Evolutionary conservation across 2,329 filamentous ascomycete genomes (phyloP).

Genomic region (Beauveria pseudobassiana): DNA sequence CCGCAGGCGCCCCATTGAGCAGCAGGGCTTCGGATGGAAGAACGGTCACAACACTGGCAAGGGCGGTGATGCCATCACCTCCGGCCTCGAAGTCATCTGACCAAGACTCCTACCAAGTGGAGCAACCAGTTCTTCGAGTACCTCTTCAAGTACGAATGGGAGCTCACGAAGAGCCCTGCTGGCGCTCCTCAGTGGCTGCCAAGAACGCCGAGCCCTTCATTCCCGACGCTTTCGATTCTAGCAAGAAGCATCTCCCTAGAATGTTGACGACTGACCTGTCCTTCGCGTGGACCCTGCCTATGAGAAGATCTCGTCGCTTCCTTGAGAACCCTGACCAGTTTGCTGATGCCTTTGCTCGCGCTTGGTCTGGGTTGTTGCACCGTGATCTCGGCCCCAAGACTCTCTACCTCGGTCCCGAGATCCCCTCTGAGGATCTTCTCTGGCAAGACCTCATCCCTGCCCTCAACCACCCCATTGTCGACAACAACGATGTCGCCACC

Average conservation of each 20-base stretch:
- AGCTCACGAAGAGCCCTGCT: conserved; percentile 65
- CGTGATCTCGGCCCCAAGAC: conserved; percentile 67
- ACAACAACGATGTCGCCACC: conserved; percentile 52
- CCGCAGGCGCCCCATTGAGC: conserved; percentile 55
- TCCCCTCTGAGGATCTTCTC: conserved; percentile 59
- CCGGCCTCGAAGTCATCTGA: conserved; percentile 73
- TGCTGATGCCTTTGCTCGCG: conserved; percentile 60
- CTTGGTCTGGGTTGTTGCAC: conserved; percentile 80
- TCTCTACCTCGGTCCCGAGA: conserved; percentile 68
- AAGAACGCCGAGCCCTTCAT: conserved; percentile 62
- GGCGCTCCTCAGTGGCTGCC: conserved; percentile 71
- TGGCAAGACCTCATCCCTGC: conserved; percentile 71
- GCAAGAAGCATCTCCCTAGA: conserved; percentile 64
- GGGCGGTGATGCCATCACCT: conserved; percentile 67
- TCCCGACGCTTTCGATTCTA: conserved; percentile 61
- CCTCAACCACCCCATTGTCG: conserved; percentile 48
- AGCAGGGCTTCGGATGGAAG: conserved; percentile 66
- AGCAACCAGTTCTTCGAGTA: conserved; percentile 68
- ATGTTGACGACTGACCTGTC: conserved; percentile 74
- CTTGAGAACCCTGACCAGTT: conserved; percentile 62
- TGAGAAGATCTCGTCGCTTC: conserved; percentile 67
- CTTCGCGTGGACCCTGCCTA: conserved; percentile 65
- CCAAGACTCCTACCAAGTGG: conserved; percentile 68
- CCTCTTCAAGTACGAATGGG: conserved; percentile 73
- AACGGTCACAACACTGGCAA: conserved; percentile 59